A percentile compares a stretch with the other conserved stretches of the same genome.
These are phyloP conservation scores for Penicillium malachiteum DNA, from an alignment of 495 filamentous ascomycete genomes.

Conservation along the genomic window DNA sequence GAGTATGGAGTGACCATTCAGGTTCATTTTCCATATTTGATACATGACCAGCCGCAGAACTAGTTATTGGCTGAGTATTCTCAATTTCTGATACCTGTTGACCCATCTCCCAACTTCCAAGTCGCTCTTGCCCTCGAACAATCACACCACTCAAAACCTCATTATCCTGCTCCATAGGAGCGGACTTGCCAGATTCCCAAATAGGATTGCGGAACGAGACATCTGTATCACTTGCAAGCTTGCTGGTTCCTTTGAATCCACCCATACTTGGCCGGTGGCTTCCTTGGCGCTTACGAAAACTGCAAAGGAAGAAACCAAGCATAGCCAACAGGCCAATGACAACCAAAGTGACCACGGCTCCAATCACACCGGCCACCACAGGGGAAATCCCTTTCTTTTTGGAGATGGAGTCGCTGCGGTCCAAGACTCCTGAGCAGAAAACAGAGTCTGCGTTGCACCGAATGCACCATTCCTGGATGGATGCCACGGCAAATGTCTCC, in stretches of 20 bases:
- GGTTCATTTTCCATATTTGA: conserved; percentile 8
- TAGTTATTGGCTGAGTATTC: conserved; percentile 1
- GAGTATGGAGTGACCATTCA: conserved; percentile 32
- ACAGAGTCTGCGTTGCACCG: conserved; percentile 62
- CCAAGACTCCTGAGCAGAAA: conserved; percentile 52
- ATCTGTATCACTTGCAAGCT: conserved; percentile 52
- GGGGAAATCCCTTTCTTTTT: conserved; percentile 23
- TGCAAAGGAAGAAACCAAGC: conserved; percentile 41
- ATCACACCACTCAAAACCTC: conserved; percentile 12
- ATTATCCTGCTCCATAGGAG: conserved; percentile 13
- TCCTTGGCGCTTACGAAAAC: conserved; percentile 31
- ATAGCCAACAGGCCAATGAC: conserved; percentile 27
- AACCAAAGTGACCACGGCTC: conserved; percentile 44
- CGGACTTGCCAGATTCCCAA: conserved; percentile 24
- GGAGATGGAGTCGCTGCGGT: not conserved
- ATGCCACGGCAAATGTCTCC: conserved; percentile 57
- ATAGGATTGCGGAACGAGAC: conserved; percentile 36
- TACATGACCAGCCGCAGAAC: not conserved
- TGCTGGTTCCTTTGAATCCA: conserved; percentile 50
- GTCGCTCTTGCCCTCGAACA: conserved; percentile 43
- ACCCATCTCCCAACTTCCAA: conserved; percentile 55
- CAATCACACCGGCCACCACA: conserved; percentile 56
- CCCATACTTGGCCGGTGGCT: conserved; percentile 27
- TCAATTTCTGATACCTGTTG: conserved; percentile 24
- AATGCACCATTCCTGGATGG: conserved; percentile 65